Percentiles rank a stretch among this genome's conserved stretches.
phyloP scores from a whole-genome alignment of 495 filamentous ascomycete species.

The Hypoxylon cercidicola region DNA sequence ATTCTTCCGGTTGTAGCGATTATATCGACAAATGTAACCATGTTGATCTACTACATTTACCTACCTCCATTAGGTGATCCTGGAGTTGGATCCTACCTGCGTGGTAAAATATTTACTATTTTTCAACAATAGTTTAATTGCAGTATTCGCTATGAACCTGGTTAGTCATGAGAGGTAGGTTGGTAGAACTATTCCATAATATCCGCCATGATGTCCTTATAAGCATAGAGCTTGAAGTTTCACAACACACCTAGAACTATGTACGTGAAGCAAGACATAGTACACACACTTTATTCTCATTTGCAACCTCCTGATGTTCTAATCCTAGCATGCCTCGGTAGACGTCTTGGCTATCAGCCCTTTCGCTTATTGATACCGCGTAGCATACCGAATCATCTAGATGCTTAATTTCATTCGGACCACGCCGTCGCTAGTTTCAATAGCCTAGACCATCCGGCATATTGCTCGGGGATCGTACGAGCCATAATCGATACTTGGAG shows the following conservation, averaged over 20 bases:
- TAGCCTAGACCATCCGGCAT: background rate
- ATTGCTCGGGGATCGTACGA: conserved; percentile 1
- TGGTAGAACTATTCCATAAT: too few species aligned
- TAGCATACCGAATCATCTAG: background rate
- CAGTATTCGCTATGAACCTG: too few species aligned
- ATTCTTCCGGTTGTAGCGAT: conserved; percentile 3
- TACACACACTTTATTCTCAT: conserved; percentile 3
- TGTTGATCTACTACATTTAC: too few species aligned
- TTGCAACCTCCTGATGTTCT: background rate
- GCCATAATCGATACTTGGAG: background rate
- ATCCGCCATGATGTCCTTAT: background rate
- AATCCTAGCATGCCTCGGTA: background rate
- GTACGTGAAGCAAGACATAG: conserved; percentile 28
- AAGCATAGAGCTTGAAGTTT: background rate
- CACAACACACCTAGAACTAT: conserved; percentile 1
- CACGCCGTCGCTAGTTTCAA: background rate
- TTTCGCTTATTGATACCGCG: conserved; percentile 19
- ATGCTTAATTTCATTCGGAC: conserved; percentile 1
- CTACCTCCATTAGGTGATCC: too few species aligned
- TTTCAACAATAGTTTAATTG: too few species aligned
- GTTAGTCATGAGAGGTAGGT: too few species aligned
- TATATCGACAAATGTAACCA: too few species aligned
- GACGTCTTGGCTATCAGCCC: background rate
- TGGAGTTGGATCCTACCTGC: too few species aligned
- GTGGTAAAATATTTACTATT: too few species aligned